Conservation (phyloP, 768 basidiomycete genomes). For the Filobasidium wieringae region DNA sequence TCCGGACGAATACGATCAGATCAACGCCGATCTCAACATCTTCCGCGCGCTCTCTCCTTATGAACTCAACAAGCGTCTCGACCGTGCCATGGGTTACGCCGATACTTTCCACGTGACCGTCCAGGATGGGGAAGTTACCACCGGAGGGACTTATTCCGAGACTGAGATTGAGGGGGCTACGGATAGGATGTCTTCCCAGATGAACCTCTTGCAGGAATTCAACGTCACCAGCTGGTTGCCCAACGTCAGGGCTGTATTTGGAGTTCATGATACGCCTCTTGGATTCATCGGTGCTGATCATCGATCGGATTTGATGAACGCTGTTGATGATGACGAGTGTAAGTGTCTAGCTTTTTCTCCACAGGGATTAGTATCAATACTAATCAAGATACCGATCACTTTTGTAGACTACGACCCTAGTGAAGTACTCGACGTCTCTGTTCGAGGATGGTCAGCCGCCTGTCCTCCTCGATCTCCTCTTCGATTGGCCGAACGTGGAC, state of each 20-base stretch:
- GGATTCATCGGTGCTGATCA: slow-evolving; percentile 24
- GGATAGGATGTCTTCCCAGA: slow-evolving; percentile 22
- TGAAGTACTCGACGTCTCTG: slow-evolving; percentile 19
- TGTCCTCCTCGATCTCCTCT: slow-evolving; percentile 14
- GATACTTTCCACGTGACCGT: slow-evolving; percentile 23
- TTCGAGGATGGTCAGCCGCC: slow-evolving; percentile 19
- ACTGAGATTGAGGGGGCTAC: slow-evolving; percentile 19
- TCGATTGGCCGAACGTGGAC: not conserved
- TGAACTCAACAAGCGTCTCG: slow-evolving; percentile 15
- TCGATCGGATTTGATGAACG: slow-evolving; percentile 19
- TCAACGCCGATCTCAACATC: slow-evolving; percentile 25
- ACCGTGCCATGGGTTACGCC: slow-evolving; percentile 8
- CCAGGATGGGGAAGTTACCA: slow-evolving; percentile 17
- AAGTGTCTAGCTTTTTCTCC: slow-evolving; percentile 7
- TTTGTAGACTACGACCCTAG: slow-evolving; percentile 16
- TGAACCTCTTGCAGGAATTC: slow-evolving; percentile 17
- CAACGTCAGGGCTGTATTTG: slow-evolving; percentile 23
- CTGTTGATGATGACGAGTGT: slow-evolving; percentile 28
- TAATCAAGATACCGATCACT: no score
- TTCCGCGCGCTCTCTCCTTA: slow-evolving; percentile 27
- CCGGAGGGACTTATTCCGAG: slow-evolving; percentile 6
- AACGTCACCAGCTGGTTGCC: slow-evolving; percentile 19
- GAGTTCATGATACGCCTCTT: slow-evolving; percentile 28
- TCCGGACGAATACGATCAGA: slow-evolving; percentile 33
- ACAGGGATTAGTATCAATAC: no score